Conservation (phyloP, 2,329 filamentous ascomycete species). For the Aureobasidium sp. region DNA sequence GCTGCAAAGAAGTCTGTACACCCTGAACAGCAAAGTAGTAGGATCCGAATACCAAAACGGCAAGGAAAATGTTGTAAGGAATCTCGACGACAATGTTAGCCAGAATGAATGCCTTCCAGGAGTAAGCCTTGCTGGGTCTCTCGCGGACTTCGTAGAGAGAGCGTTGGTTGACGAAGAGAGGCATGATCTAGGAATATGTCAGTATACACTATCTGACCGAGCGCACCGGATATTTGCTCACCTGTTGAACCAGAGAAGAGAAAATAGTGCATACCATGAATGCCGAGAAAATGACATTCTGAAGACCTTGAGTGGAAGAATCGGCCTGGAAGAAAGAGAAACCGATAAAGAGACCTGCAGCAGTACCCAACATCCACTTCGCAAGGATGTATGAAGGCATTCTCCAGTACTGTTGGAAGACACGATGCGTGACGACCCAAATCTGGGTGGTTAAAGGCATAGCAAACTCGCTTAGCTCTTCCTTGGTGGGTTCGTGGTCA, state of each 20-base stretch:
- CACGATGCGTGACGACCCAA: conserved; percentile 33
- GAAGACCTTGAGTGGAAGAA: conserved; percentile 35
- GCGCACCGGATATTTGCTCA: not conserved
- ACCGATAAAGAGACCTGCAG: conserved; percentile 43
- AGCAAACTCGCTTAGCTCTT: conserved; percentile 39
- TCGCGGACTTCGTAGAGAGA: conserved; percentile 55
- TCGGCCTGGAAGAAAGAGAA: conserved; percentile 40
- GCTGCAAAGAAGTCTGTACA: conserved; percentile 43
- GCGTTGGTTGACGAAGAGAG: conserved; percentile 52
- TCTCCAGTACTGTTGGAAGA: conserved; percentile 42
- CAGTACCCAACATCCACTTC: conserved; percentile 51
- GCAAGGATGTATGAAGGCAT: conserved; percentile 46
- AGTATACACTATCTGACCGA: not conserved
- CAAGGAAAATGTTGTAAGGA: conserved; percentile 57
- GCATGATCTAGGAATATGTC: conserved; percentile 45
- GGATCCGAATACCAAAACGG: conserved; percentile 59
- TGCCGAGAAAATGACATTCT: conserved; percentile 42
- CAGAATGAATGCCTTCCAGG: conserved; percentile 66
- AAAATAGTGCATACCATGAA: conserved; percentile 44
- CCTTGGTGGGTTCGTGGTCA: conserved; percentile 21
- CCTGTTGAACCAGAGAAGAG: conserved; percentile 14
- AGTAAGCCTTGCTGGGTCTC: conserved; percentile 62
- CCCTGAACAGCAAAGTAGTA: conserved; percentile 64
- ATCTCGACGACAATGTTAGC: conserved; percentile 67
- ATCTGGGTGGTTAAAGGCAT: conserved; percentile 35